Evolutionary conservation across 805 yeast species (phyloP).

Genomic region (Saccharomycopsis lassenensis): DNA sequence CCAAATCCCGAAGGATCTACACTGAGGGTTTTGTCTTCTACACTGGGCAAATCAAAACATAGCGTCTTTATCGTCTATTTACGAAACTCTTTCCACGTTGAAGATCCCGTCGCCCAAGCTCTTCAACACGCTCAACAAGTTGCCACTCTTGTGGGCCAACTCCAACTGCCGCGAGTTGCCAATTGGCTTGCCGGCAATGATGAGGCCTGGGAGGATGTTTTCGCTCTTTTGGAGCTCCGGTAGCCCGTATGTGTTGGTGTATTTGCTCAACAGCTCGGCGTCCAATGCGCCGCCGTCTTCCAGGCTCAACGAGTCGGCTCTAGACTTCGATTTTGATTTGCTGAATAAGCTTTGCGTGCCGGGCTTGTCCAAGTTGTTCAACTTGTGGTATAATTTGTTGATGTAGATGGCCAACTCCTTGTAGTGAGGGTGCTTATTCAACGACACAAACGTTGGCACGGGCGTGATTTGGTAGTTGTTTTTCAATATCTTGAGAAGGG

Average conservation of each 20-base stretch:
- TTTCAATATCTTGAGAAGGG: conserved; percentile 10
- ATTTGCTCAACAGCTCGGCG: not conserved
- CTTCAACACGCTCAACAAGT: conserved; percentile 8
- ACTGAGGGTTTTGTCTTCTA: too few species aligned
- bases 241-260: conserved; percentile 3
- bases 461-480: conserved; percentile 18
- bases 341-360: not conserved
- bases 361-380: conserved; percentile 4
- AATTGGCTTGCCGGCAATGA: conserved; percentile 18
- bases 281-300: not conserved
- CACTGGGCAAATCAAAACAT: too few species aligned
- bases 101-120: conserved; percentile 16
- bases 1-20: too few species aligned
- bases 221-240: conserved; percentile 8
- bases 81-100: conserved; percentile 15
- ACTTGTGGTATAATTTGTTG: conserved; percentile 12
- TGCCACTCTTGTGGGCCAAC: conserved; percentile 10
- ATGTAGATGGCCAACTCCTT: conserved; percentile 16
- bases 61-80: too few species aligned
- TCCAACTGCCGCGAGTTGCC: conserved; percentile 16
- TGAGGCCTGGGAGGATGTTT: conserved; percentile 16
- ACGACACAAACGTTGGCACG: conserved; percentile 16
- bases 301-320: conserved; percentile 6
- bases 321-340: conserved; percentile 1
- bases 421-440: conserved; percentile 17